Conservation (phyloP, 1,139 yeast species). For the Pichia sp. region DNA sequence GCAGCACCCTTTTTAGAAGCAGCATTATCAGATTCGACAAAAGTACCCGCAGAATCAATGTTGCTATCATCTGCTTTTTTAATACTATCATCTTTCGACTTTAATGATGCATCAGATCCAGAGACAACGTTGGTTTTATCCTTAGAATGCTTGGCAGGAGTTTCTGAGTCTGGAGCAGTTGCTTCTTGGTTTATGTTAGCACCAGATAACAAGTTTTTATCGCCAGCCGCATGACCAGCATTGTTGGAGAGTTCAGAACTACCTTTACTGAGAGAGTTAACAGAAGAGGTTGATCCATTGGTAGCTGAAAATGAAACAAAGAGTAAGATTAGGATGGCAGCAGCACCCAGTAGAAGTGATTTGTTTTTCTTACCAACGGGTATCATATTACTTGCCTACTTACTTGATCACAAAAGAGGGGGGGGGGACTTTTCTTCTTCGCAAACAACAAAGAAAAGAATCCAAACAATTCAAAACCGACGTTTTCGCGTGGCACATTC, state of each 20-base stretch:
- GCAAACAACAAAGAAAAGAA: too few species aligned
- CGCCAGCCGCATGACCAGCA: neutral
- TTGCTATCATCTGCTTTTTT: constrained; percentile 4
- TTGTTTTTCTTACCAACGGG: constrained; percentile 2
- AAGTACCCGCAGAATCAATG: constrained; percentile 1
- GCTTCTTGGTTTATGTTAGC: constrained; percentile 13
- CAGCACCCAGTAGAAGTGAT: constrained; percentile 4
- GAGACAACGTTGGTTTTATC: constrained; percentile 8
- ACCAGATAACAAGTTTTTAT: constrained; percentile 10
- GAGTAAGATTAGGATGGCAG: neutral
- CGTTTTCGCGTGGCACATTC: too few species aligned
- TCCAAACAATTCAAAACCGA: too few species aligned
- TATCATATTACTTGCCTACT: neutral
- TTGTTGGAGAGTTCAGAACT: constrained; percentile 8
- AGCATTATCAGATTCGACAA: constrained; percentile 2
- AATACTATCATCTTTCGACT: constrained; percentile 10
- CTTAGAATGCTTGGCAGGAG: constrained; percentile 1
- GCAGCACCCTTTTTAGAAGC: constrained; percentile 13
- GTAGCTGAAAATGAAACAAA: constrained; percentile 1
- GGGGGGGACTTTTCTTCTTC: too few species aligned
- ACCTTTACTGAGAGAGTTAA: constrained; percentile 7
- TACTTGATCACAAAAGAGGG: too few species aligned
- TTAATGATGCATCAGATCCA: constrained; percentile 15
- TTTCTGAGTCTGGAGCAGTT: neutral
- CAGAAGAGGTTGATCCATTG: neutral